phyloP scores from a whole-genome alignment of 2,329 filamentous ascomycete species.

The Colletotrichum plurivorum region DNA sequence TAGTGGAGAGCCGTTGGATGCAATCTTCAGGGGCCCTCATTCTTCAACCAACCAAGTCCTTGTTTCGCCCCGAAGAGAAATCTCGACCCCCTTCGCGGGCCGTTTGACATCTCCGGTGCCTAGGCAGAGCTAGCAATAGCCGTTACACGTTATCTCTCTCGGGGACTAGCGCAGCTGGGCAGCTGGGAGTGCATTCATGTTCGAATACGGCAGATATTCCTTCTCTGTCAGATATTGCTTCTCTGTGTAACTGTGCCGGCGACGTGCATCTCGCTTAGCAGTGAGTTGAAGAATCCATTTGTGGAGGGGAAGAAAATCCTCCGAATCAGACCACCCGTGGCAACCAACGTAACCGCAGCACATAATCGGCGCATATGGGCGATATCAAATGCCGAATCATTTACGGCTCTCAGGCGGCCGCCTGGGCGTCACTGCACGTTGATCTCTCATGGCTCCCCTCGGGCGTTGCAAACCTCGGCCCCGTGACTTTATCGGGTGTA shows the following conservation, averaged over 20 bases:
- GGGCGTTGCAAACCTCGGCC: constrained; percentile 26
- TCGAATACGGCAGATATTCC: no score
- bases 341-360: no score
- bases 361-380: no score
- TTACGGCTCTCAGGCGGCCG: no score
- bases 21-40: constrained; percentile 20
- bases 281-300: no score
- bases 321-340: no score
- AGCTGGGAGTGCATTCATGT: not conserved
- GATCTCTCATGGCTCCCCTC: constrained; percentile 22
- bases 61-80: not conserved
- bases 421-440: constrained; percentile 11
- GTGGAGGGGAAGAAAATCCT: no score
- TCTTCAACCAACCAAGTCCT: constrained; percentile 25
- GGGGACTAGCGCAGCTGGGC: not conserved
- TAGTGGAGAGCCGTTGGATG: constrained; percentile 5
- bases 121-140: constrained; percentile 7
- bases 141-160: not conserved
- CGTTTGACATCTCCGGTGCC: constrained; percentile 29
- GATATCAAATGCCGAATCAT: no score
- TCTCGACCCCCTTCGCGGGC: constrained; percentile 26
- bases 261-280: no score
- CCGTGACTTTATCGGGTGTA: constrained; percentile 35
- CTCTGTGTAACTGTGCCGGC: no score
- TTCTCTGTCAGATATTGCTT: no score